A percentile compares a stretch with the other conserved stretches of the same genome.
Conservation (phyloP, 164 flowering plant genomes). For the Magnolia changhungtana region DNA sequence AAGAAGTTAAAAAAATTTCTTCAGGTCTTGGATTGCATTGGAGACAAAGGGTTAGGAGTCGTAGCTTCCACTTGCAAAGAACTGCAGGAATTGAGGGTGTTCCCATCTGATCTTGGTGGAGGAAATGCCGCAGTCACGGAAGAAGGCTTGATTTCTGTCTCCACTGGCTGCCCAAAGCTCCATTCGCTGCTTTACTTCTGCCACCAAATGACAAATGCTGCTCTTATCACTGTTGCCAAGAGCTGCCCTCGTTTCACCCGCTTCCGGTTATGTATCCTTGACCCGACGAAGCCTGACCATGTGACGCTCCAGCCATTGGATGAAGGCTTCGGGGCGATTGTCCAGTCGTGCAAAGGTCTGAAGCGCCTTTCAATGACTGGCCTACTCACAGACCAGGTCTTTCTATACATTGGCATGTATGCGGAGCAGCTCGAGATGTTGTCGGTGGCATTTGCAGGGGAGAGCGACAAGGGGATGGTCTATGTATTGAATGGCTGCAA, state of each 20-base stretch:
- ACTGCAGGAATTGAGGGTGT: slow-evolving; percentile 77
- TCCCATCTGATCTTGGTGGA: slow-evolving; percentile 63
- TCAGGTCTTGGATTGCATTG: slow-evolving; percentile 81
- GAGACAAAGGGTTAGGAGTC: slow-evolving; percentile 72
- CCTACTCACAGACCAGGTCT: slow-evolving; percentile 72
- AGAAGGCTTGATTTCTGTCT: slow-evolving; percentile 70
- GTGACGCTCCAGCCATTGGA: slow-evolving; percentile 66
- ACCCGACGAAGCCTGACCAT: slow-evolving; percentile 64
- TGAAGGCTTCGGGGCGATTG: slow-evolving; percentile 93
- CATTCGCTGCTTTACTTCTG: slow-evolving; percentile 78
- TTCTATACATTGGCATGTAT: slow-evolving; percentile 83
- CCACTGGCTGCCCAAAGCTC: slow-evolving; percentile 74
- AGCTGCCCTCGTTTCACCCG: slow-evolving; percentile 71
- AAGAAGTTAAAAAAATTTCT: background rate
- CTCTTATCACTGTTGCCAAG: slow-evolving; percentile 72
- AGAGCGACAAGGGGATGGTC: slow-evolving; percentile 77
- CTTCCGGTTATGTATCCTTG: slow-evolving; percentile 73
- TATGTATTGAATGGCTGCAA: slow-evolving; percentile 85
- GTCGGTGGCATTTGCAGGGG: slow-evolving; percentile 86
- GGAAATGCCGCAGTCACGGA: slow-evolving; percentile 65
- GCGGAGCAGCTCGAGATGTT: slow-evolving; percentile 93
- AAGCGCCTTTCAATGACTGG: slow-evolving; percentile 77
- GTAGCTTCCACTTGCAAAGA: slow-evolving; percentile 80
- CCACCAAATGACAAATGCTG: slow-evolving; percentile 88
- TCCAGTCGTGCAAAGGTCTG: slow-evolving; percentile 69